Conservation (phyloP, 192 early-diverging fungal genomes). For the Coemansia sp. region DNA sequence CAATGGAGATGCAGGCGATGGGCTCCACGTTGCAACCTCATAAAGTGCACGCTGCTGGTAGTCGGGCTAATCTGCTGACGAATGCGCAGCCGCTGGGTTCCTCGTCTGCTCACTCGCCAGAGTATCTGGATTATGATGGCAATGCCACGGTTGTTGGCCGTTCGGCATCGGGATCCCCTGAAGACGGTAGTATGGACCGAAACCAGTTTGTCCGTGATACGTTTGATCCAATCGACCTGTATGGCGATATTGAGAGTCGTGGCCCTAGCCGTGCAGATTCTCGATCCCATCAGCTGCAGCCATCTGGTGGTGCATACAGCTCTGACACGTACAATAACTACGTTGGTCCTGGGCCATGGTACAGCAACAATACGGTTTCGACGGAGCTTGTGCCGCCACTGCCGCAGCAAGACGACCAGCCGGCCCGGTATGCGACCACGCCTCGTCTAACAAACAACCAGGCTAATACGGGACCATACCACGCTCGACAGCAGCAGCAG, state of each 20-base stretch:
- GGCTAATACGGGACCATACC: background rate
- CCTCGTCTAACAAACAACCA: background rate
- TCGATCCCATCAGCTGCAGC: background rate
- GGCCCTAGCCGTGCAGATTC: slow-evolving; percentile 4
- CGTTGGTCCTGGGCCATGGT: slow-evolving; percentile 1
- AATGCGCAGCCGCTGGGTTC: slow-evolving; percentile 20
- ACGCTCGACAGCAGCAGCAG: background rate
- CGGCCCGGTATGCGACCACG: background rate
- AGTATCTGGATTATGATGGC: slow-evolving; percentile 16
- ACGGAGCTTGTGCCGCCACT: background rate
- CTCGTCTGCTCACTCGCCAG: slow-evolving; percentile 7
- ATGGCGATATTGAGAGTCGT: slow-evolving; percentile 2
- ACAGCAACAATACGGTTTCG: background rate
- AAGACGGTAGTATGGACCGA: background rate
- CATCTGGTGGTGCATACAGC: background rate
- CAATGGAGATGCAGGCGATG: slow-evolving; percentile 30
- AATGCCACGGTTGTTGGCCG: slow-evolving; percentile 19
- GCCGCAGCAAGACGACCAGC: background rate
- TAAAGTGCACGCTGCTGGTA: slow-evolving; percentile 10
- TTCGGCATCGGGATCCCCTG: slow-evolving; percentile 9
- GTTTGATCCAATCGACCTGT: slow-evolving; percentile 7
- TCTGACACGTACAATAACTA: background rate
- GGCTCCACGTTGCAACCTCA: background rate
- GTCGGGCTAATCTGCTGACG: slow-evolving; percentile 36
- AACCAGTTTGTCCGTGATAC: background rate